Base-by-base conservation (phyloP, 352 stramenopile genomes). In the Aphanomyces invadans region DNA sequence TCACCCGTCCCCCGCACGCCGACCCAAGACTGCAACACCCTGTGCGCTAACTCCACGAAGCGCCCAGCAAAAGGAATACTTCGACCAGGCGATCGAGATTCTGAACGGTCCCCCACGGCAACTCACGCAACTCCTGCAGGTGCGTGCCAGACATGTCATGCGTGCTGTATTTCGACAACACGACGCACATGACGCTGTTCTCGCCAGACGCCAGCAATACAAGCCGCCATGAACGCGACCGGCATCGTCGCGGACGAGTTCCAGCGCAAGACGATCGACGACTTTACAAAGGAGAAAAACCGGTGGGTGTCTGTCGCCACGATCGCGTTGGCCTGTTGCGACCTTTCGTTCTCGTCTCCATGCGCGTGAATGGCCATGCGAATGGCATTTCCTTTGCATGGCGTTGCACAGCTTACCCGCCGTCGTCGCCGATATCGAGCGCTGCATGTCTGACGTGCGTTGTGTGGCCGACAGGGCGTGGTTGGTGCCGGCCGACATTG, bases 281-380 rank as follows among this genome's bases (percentile, higher is more conserved):
- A 67, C 21, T 67, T 67, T 48, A 32, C 33, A 45, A 59, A 59
- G 42, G 60, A 67, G 32, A 39, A 51, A 4, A 11, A 67, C 32
- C 21, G 60, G 60, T 57, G 19, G 12, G 23, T 28, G 28, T 25
- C 10, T 55, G 10, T 52, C n/a, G n/a, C n/a, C n/a, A n/a, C n/a
- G n/a, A n/a, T n/a, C n/a, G n/a, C n/a, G n/a, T n/a, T n/a, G n/a
- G n/a, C n/a, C n/a, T n/a, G n/a, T n/a, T n/a, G n/a, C n/a, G n/a
- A n/a, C n/a, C n/a, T n/a, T n/a, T n/a, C n/a, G n/a, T n/a, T n/a
- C n/a, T n/a, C n/a, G n/a, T n/a, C n/a, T n/a, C n/a, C n/a, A n/a
- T n/a, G n/a, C n/a, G n/a, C n/a, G n/a, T n/a, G n/a, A n/a, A n/a
- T n/a, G n/a, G n/a, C n/a, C n/a, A n/a, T n/a, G n/a, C n/a, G n/a